A percentile compares a stretch with the other conserved stretches of the same genome.
Conservation (phyloP, 2,329 filamentous ascomycete genomes). For the Monosporascus sp. region DNA sequence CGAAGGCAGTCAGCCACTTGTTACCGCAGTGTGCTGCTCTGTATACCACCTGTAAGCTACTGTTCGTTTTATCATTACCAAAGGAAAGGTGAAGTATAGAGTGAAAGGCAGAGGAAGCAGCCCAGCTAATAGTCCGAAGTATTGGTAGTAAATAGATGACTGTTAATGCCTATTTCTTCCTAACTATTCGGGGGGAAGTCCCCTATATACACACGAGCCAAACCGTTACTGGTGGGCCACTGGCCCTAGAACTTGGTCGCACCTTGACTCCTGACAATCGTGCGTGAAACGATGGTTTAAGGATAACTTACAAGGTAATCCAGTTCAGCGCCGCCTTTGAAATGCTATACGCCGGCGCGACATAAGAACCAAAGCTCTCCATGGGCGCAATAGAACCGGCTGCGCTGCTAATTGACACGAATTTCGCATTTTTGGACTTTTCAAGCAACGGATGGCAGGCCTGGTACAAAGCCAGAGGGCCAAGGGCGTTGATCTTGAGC, state of each 20-base stretch:
- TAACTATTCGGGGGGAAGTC: too few relatives aligned
- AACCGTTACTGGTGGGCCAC: too few relatives aligned
- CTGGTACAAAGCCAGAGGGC: conserved; percentile 23
- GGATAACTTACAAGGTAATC: conserved; percentile 17
- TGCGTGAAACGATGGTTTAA: not conserved
- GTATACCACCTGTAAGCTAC: not conserved
- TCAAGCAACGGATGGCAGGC: conserved; percentile 26
- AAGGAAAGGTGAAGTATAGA: too few relatives aligned
- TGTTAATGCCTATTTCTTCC: too few relatives aligned
- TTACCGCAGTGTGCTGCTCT: conserved; percentile 3
- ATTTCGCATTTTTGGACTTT: conserved; percentile 25
- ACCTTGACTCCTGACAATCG: too few relatives aligned
- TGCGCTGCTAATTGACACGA: conserved; percentile 24
- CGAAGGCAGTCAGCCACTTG: conserved; percentile 4
- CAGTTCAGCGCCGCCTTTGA: conserved; percentile 28
- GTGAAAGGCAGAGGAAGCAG: too few relatives aligned
- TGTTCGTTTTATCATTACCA: not conserved
- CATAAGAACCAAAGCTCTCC: conserved; percentile 7
- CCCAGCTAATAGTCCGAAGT: too few relatives aligned
- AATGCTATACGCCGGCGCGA: conserved; percentile 23
- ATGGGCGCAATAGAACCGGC: conserved; percentile 18
- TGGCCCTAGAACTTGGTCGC: too few relatives aligned
- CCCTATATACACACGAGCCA: too few relatives aligned
- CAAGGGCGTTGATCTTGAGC: conserved; percentile 23
- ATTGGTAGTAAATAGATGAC: too few relatives aligned